Percentiles rank a stretch among this genome's conserved stretches.
phyloP scores from a whole-genome alignment of 1,139 yeast species.

The Petasospora fabianii region DNA sequence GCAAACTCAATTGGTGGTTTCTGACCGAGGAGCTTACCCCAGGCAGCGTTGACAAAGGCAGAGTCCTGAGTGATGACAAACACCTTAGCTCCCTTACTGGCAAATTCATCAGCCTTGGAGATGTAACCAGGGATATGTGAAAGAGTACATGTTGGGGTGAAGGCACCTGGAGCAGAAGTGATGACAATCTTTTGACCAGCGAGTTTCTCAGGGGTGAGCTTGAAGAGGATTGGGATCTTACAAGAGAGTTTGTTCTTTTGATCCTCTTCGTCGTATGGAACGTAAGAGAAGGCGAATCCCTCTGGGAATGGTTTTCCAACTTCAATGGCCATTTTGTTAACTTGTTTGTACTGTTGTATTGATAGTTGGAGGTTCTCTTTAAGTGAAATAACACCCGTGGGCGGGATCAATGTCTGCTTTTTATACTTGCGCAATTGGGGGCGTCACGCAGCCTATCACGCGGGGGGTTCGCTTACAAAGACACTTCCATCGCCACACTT shows the following conservation, averaged over 20 bases:
- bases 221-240: constrained; percentile 25
- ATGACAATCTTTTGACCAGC: constrained; percentile 47
- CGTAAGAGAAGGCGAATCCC: constrained; percentile 27
- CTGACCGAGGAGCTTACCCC: constrained; percentile 68
- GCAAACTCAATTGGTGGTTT: constrained; percentile 57
- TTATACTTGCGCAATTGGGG: no score
- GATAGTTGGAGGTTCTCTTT: background rate
- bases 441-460: no score
- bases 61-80: constrained; percentile 76
- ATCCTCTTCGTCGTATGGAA: constrained; percentile 26
- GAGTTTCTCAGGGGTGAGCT: constrained; percentile 26
- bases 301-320: constrained; percentile 27
- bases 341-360: background rate
- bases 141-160: constrained; percentile 85
- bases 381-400: no score
- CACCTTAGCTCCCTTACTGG: constrained; percentile 65
- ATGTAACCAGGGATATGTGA: constrained; percentile 78
- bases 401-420: no score
- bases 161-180: constrained; percentile 88
- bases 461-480: no score
- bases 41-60: constrained; percentile 76
- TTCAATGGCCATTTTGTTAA: constrained; percentile 9
- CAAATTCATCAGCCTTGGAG: constrained; percentile 45
- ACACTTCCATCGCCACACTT: no score
- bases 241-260: constrained; percentile 26